phyloP scores from a whole-genome alignment of 2,329 filamentous ascomycete species.

The Pseudogymnoascus sp. region DNA sequence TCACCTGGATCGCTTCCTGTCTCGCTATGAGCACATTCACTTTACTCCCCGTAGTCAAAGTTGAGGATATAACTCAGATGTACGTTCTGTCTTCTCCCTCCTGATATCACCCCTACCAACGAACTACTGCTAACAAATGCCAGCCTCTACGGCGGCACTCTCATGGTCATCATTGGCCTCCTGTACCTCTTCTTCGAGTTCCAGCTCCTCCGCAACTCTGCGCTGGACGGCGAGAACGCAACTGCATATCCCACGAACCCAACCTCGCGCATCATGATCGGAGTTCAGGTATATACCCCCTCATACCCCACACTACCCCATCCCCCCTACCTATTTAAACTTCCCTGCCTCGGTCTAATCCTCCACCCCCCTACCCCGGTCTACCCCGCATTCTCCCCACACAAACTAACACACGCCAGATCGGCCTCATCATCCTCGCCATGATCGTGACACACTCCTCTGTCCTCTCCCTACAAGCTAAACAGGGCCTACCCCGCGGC shows the following conservation, averaged over 20 bases:
- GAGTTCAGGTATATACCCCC: constrained; percentile 48
- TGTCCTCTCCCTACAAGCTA: constrained; percentile 75
- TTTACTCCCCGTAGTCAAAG: constrained; percentile 75
- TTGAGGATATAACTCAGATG: constrained; percentile 69
- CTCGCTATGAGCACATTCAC: constrained; percentile 85
- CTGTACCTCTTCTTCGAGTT: constrained; percentile 77
- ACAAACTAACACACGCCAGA: constrained; percentile 32
- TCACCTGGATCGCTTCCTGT: constrained; percentile 70
- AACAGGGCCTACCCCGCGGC: constrained; percentile 73
- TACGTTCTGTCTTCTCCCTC: constrained; percentile 38
- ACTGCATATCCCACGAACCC: constrained; percentile 33
- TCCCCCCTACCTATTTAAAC: constrained; percentile 6
- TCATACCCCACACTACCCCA: constrained; percentile 5
- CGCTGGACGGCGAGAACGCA: constrained; percentile 19
- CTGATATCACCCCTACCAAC: no score
- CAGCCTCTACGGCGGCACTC: constrained; percentile 63
- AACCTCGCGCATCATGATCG: constrained; percentile 52
- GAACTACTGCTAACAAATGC: constrained; percentile 9
- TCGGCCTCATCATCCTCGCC: constrained; percentile 71
- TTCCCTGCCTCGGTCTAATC: no score
- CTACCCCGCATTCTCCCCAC: neutral
- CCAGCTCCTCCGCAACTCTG: constrained; percentile 21
- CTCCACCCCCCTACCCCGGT: neutral
- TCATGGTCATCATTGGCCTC: constrained; percentile 71
- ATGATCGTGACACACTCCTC: constrained; percentile 84